phyloP scores from a whole-genome alignment of 1,284 basidiomycete species.

The Volvariella surrecta region DNA sequence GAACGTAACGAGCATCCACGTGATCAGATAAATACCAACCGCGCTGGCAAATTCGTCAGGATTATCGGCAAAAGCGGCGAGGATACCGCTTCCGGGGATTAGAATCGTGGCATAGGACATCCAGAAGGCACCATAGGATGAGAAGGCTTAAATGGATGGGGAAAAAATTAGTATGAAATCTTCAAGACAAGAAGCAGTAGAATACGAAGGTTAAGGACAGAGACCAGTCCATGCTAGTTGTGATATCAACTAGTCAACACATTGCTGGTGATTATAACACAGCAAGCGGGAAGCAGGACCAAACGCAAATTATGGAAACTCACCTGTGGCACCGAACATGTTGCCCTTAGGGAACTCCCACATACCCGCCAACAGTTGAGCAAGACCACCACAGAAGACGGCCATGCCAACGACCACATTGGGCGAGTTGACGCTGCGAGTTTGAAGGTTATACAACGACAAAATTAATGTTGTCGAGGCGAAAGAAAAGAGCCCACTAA shows the following conservation, averaged over 20 bases:
- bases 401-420: slow-evolving; percentile 87
- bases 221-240: too few species aligned
- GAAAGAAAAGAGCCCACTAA: slow-evolving; percentile 38
- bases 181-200: slow-evolving; percentile 1
- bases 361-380: slow-evolving; percentile 73
- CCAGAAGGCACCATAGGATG: slow-evolving; percentile 57
- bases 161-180: neutral
- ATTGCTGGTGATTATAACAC: too few species aligned
- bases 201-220: neutral
- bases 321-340: slow-evolving; percentile 62
- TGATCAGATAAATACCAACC: slow-evolving; percentile 56
- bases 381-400: slow-evolving; percentile 77
- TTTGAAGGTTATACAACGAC: slow-evolving; percentile 56
- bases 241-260: too few species aligned
- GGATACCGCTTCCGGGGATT: slow-evolving; percentile 56
- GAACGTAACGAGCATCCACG: slow-evolving; percentile 61
- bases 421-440: slow-evolving; percentile 41
- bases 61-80: slow-evolving; percentile 32
- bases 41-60: slow-evolving; percentile 42
- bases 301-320: slow-evolving; percentile 19
- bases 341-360: slow-evolving; percentile 82
- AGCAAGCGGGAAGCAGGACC: too few species aligned
- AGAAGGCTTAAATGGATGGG: slow-evolving; percentile 21
- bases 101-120: slow-evolving; percentile 63
- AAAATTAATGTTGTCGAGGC: slow-evolving; percentile 70